A percentile compares a stretch with the other conserved stretches of the same genome.
Conservation (phyloP, 2,329 filamentous ascomycete genomes). For the Pestalotiopsis sp. region DNA sequence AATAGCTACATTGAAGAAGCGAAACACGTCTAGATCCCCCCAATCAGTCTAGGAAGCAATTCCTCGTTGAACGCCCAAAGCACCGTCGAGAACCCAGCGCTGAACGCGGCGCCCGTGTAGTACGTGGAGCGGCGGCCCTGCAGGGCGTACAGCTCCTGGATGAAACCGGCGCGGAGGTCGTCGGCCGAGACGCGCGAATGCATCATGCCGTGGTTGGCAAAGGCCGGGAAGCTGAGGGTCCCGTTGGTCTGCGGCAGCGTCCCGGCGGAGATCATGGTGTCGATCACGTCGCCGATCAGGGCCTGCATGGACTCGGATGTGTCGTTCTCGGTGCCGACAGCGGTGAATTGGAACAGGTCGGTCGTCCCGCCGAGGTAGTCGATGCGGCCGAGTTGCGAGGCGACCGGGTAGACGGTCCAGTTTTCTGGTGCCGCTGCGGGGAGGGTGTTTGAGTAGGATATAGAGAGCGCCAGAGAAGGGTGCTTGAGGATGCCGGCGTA, state of each 20-base stretch:
- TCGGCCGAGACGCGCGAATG: constrained; percentile 30
- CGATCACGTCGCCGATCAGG: constrained; percentile 29
- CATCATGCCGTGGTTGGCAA: constrained; percentile 34
- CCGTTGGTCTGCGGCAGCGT: background rate
- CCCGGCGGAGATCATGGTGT: constrained; percentile 29
- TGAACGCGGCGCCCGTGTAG: constrained; percentile 39
- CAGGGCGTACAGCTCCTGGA: constrained; percentile 36
- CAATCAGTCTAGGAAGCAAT: background rate
- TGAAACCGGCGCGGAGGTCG: constrained; percentile 35
- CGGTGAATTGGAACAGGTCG: constrained; percentile 34
- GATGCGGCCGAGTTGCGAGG: constrained; percentile 26
- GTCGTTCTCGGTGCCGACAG: constrained; percentile 26
- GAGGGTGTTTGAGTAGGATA: constrained; percentile 23
- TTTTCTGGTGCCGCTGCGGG: constrained; percentile 21
- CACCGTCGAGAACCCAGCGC: constrained; percentile 32
- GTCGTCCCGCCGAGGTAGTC: constrained; percentile 31
- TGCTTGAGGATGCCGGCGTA: constrained; percentile 24
- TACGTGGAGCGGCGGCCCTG: constrained; percentile 41
- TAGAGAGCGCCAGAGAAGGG: constrained; percentile 13
- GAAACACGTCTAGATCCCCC: background rate
- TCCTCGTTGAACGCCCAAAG: constrained; percentile 26
- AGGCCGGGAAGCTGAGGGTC: constrained; percentile 23
- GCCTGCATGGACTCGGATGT: constrained; percentile 23
- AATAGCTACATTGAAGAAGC: no score
- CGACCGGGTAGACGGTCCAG: constrained; percentile 26